A percentile compares a stretch with the other conserved stretches of the same genome.
phyloP scores from a whole-genome alignment of 192 early-diverging fungal species.

The Lobosporangium transversale region DNA sequence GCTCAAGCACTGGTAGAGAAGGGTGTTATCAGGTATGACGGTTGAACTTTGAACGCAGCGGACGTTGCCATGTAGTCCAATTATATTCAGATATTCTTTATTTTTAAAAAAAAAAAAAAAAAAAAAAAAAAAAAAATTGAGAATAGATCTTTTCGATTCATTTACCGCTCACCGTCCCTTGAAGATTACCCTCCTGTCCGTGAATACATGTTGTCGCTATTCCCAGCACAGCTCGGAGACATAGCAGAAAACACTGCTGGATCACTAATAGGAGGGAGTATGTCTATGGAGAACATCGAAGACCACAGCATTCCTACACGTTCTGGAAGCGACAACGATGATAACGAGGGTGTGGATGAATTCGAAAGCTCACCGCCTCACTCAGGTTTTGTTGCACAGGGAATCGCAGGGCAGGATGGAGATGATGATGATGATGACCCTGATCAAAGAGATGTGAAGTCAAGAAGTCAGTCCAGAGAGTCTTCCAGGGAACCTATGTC shows the following conservation, averaged over 20 bases:
- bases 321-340: neutral
- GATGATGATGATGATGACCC: slow-evolving; percentile 8
- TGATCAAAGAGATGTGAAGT: slow-evolving; percentile 7
- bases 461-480: slow-evolving; percentile 23
- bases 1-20: slow-evolving; percentile 70
- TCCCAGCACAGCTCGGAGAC: slow-evolving; percentile 27
- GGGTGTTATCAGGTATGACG: slow-evolving; percentile 69
- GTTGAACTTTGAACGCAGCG: neutral
- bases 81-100: neutral
- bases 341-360: slow-evolving; percentile 15
- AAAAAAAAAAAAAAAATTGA: too few species aligned
- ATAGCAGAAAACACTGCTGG: slow-evolving; percentile 4
- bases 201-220: slow-evolving; percentile 22
- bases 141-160: slow-evolving; percentile 30
- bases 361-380: slow-evolving; percentile 19
- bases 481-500: slow-evolving; percentile 43
- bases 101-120: too few species aligned
- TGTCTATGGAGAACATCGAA: slow-evolving; percentile 16
- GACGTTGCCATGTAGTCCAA: neutral
- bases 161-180: slow-evolving; percentile 49
- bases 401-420: slow-evolving; percentile 12
- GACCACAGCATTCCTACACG: neutral
- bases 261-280: slow-evolving; percentile 9
- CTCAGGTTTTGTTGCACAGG: slow-evolving; percentile 5
- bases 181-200: slow-evolving; percentile 42